These are phyloP conservation scores for Vitis hybrid DNA, from an alignment of 177 flowering plant species.

Conservation along the genomic window DNA sequence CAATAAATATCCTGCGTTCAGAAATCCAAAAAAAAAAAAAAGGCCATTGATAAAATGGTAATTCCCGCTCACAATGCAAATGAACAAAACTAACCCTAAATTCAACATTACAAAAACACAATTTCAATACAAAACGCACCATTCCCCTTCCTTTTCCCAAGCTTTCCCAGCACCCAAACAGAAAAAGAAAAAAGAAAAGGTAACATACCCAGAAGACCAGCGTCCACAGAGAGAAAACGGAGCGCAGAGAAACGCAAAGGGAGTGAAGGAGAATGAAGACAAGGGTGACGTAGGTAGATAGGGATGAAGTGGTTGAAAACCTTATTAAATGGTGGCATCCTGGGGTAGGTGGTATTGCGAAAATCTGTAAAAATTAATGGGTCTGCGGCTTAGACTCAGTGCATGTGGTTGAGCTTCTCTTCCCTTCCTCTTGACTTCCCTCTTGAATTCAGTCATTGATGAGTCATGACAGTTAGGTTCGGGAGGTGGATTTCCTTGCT, in stretches of 20 bases:
- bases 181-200: not conserved
- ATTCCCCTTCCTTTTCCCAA: not conserved
- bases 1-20: too few relatives aligned
- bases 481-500: too few relatives aligned
- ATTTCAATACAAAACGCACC: not conserved
- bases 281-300: not conserved
- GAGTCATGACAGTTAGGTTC: too few relatives aligned
- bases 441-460: too few relatives aligned
- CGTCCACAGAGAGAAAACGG: not conserved
- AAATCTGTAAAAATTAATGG: not conserved
- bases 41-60: too few relatives aligned
- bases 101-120: too few relatives aligned
- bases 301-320: slow-evolving; percentile 5
- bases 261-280: not conserved
- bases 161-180: slow-evolving; percentile 1
- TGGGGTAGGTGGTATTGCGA: not conserved
- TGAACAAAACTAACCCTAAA: too few relatives aligned
- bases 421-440: too few relatives aligned
- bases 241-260: not conserved
- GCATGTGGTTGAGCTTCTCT: not conserved
- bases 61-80: too few relatives aligned
- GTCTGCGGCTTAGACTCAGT: not conserved
- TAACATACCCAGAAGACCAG: not conserved
- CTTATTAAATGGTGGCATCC: slow-evolving; percentile 8
- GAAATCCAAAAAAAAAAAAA: too few relatives aligned